Conservation (phyloP, 1,139 yeast species). For the Arxiozyma heterogenica region DNA sequence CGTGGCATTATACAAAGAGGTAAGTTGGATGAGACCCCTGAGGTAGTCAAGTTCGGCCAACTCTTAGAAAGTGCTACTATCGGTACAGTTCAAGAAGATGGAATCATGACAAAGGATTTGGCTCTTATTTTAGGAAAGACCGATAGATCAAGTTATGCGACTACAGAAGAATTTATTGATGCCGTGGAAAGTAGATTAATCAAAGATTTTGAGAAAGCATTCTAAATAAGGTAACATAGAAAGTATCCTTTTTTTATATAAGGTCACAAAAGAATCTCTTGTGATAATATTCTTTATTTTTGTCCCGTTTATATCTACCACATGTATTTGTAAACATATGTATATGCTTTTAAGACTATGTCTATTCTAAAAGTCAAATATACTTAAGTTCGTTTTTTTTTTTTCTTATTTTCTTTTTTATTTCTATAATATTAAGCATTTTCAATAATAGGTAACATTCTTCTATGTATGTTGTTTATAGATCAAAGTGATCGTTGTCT, state of each 20-base stretch:
- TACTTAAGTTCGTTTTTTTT: too few relatives aligned
- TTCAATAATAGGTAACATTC: too few relatives aligned
- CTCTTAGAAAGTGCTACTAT: slow-evolving; percentile 71
- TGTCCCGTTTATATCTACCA: neutral
- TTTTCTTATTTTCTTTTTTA: neutral
- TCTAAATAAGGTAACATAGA: neutral
- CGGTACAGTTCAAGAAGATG: slow-evolving; percentile 77
- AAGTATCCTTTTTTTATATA: too few relatives aligned
- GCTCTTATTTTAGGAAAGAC: slow-evolving; percentile 84
- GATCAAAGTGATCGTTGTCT: too few relatives aligned
- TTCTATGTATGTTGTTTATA: too few relatives aligned
- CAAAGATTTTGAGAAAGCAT: slow-evolving; percentile 3
- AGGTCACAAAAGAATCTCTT: neutral
- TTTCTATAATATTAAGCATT: too few relatives aligned
- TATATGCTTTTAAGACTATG: too few relatives aligned
- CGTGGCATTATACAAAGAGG: slow-evolving; percentile 91
- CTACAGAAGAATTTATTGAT: slow-evolving; percentile 84
- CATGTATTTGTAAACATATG: neutral
- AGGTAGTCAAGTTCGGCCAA: slow-evolving; percentile 70
- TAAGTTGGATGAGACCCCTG: slow-evolving; percentile 74
- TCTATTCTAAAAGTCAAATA: neutral
- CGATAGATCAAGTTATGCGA: slow-evolving; percentile 68
- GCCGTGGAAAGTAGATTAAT: slow-evolving; percentile 54
- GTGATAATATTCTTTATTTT: neutral
- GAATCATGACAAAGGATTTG: slow-evolving; percentile 91